phyloP scores from a whole-genome alignment of 2,329 filamentous ascomycete genomes.

The Colletotrichum noveboracense region DNA sequence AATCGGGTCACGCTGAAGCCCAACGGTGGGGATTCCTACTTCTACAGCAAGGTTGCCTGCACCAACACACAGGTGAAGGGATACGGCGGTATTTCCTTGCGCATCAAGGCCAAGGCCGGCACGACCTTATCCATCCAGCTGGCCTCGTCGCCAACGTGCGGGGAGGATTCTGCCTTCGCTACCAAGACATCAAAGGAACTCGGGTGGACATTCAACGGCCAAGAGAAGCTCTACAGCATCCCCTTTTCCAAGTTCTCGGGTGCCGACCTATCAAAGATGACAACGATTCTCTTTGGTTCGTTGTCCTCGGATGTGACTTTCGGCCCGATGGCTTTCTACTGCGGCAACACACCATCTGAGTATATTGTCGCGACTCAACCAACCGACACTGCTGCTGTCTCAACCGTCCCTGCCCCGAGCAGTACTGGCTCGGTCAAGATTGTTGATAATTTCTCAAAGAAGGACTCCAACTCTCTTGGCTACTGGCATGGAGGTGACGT shows the following conservation, averaged over 20 bases:
- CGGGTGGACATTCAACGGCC: slow-evolving; percentile 66
- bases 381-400: slow-evolving; percentile 43
- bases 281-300: slow-evolving; percentile 54
- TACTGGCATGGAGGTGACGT: slow-evolving; percentile 68
- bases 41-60: slow-evolving; percentile 63
- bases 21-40: slow-evolving; percentile 55
- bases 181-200: slow-evolving; percentile 52
- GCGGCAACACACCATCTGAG: slow-evolving; percentile 53
- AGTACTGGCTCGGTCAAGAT: slow-evolving; percentile 56
- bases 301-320: slow-evolving; percentile 53
- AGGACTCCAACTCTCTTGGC: slow-evolving; percentile 62
- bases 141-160: slow-evolving; percentile 52
- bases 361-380: slow-evolving; percentile 49
- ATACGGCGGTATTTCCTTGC: slow-evolving; percentile 62
- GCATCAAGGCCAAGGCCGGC: slow-evolving; percentile 57
- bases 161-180: slow-evolving; percentile 36
- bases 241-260: slow-evolving; percentile 57
- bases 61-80: slow-evolving; percentile 45
- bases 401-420: slow-evolving; percentile 53
- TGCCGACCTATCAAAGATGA: slow-evolving; percentile 56
- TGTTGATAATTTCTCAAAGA: slow-evolving; percentile 64
- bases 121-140: slow-evolving; percentile 58
- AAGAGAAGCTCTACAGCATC: slow-evolving; percentile 62
- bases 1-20: slow-evolving; percentile 58
- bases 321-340: slow-evolving; percentile 65